A percentile compares a stretch with the other conserved stretches of the same genome.
Evolutionary conservation across 257 asterid species (phyloP).

Genomic region (Solanum okadae): DNA sequence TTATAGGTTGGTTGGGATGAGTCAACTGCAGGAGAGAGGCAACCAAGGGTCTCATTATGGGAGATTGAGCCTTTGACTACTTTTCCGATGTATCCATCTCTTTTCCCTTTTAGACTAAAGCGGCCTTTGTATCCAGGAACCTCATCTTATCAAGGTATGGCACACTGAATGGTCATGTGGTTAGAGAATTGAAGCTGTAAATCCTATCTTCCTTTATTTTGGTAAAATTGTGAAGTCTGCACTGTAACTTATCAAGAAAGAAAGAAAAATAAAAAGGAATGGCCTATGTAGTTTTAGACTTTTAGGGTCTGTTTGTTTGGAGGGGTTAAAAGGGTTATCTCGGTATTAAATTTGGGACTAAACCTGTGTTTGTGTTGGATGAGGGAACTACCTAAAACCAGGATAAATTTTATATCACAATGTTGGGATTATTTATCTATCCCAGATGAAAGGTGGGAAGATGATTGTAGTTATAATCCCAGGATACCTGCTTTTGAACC

Average conservation of each 20-base stretch:
- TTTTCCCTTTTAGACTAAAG: slow-evolving; percentile 81
- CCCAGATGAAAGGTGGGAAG: neutral
- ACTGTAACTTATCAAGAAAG: neutral
- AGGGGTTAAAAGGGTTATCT: neutral
- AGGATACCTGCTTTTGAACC: neutral
- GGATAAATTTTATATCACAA: neutral
- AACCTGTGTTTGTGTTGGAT: neutral
- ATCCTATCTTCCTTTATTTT: neutral
- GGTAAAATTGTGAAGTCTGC: neutral
- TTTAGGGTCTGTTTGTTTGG: neutral
- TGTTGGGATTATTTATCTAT: neutral
- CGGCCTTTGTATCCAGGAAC: slow-evolving; percentile 98
- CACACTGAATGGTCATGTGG: neutral
- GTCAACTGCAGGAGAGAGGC: slow-evolving; percentile 96
- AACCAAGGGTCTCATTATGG: slow-evolving; percentile 93
- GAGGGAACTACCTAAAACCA: neutral
- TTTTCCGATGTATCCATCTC: slow-evolving; percentile 93
- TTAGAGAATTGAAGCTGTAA: neutral
- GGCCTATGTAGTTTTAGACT: neutral
- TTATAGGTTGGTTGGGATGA: slow-evolving; percentile 98
- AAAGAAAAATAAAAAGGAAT: neutral
- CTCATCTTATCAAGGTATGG: slow-evolving; percentile 78
- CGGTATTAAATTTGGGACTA: neutral
- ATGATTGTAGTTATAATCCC: neutral
- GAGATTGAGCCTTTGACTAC: slow-evolving; percentile 97